Evolutionary conservation across 2,329 filamentous ascomycete species (phyloP), one percentile per base, ranked within the genome.

Genomic region (Cladosporium sp.): DNA sequence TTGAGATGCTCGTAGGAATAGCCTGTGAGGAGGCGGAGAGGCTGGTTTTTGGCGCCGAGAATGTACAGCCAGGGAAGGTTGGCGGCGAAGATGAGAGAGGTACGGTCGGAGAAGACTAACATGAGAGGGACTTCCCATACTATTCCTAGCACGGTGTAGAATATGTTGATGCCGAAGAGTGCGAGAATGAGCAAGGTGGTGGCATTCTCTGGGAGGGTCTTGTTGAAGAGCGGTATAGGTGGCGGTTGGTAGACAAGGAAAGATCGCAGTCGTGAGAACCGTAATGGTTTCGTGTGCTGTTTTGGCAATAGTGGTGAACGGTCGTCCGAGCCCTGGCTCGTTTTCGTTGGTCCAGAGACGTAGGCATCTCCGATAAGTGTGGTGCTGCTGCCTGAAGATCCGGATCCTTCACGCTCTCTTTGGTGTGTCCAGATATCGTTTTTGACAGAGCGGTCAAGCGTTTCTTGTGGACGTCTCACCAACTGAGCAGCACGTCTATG

Each of bases 1-100:
- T 90, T 89, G 51, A 90, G 79, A 5, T 85, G 83, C 75, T 90
- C 88, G 72, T 90, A 90, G 0, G 87, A 89, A 68, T 84, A 83
- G 4, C 88, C 87, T 0, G 87, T 89, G 21, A 90, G 77, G 1
- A 81, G 70, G 66, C 85, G 85, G 38, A 90, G 73, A 0, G 88
- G 88, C 68, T 89, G 87, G 67, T 87, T 90, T 74, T 90, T 91
- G 36, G 88, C 88, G 1, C 86, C 84, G 3, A 90, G 80, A 4
- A 90, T 78, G 73, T 90, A 90, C 3, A 90, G 79, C 47, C 84
- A 75, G 3, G 83, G 83, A 1, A 86, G 75, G 65, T 85, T 85
- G 12, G 80, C 79, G 18, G 80, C 79, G 70, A 85, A 84, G 2
- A 88, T 72, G 51, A 84, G 79, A 5, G 85, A 86, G 44, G 84